A percentile compares a stretch with the other conserved stretches of the same genome.
Conservation (phyloP, 441 rosid genomes). For the Brassica hybrid region DNA sequence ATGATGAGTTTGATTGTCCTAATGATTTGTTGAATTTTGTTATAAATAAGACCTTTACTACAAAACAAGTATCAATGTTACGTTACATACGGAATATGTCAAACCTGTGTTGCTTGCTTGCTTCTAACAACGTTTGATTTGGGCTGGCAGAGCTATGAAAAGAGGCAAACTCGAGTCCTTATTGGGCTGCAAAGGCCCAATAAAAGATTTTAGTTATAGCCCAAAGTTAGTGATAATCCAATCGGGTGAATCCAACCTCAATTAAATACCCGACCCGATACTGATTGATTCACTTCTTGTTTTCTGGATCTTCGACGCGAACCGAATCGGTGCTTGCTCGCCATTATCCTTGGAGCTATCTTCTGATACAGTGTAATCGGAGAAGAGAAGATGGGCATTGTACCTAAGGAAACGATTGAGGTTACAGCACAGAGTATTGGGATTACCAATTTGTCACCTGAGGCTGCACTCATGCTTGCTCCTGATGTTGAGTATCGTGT, state of each 20-base stretch:
- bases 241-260: constrained; percentile 3
- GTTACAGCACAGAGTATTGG: constrained; percentile 91
- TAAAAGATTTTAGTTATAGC: neutral
- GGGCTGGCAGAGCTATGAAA: neutral
- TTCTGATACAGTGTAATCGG: neutral
- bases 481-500: constrained; percentile 90
- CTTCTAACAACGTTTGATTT: no score
- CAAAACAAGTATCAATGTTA: no score
- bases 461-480: constrained; percentile 83
- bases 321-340: neutral
- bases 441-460: constrained; percentile 64
- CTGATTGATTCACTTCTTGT: neutral
- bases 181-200: constrained; percentile 24
- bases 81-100: no score
- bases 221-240: constrained; percentile 2
- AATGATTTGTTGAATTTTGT: no score
- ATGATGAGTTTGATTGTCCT: no score
- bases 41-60: no score
- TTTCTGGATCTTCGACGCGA: neutral
- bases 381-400: constrained; percentile 69
- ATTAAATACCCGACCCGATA: constrained; percentile 27
- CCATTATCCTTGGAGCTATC: constrained; percentile 9
- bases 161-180: neutral
- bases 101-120: no score
- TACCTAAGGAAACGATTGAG: constrained; percentile 85